Percentiles rank a stretch among this genome's conserved stretches.
phyloP scores from a whole-genome alignment of 352 stramenopile species.

The Phytophthora idaei region DNA sequence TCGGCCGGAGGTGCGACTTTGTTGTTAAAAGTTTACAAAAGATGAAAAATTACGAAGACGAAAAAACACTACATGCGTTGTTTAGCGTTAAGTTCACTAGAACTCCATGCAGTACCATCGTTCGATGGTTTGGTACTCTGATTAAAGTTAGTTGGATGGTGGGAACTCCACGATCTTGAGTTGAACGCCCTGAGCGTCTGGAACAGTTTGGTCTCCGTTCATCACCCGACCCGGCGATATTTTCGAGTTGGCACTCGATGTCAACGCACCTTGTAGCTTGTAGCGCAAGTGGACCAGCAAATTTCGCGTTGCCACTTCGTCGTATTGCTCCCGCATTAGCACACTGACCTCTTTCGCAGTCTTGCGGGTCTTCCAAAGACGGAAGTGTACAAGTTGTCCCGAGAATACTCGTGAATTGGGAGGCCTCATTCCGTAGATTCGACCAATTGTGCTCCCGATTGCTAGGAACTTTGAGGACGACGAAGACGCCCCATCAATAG shows the following conservation, averaged over 20 bases:
- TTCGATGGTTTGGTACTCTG: slow-evolving; percentile 24
- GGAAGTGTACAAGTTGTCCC: slow-evolving; percentile 37
- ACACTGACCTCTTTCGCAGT: slow-evolving; percentile 23
- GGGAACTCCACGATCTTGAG: slow-evolving; percentile 37
- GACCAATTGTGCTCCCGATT: slow-evolving; percentile 38
- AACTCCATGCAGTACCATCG: background rate
- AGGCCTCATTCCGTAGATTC: slow-evolving; percentile 11
- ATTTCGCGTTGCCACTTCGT: slow-evolving; percentile 18
- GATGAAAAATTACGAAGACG: no score
- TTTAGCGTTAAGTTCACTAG: background rate
- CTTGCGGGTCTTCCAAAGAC: slow-evolving; percentile 35
- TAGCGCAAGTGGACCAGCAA: slow-evolving; percentile 36
- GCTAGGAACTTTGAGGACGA: slow-evolving; percentile 28
- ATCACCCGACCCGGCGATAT: slow-evolving; percentile 14
- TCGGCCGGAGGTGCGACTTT: no score
- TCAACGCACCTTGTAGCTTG: slow-evolving; percentile 6
- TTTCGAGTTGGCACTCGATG: background rate
- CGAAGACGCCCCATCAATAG: slow-evolving; percentile 3
- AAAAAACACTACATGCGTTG: no score
- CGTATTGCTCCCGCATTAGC: slow-evolving; percentile 32
- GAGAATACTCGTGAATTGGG: slow-evolving; percentile 25
- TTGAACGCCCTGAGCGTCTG: slow-evolving; percentile 26
- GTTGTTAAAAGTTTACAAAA: no score
- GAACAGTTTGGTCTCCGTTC: slow-evolving; percentile 30
- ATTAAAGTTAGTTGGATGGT: slow-evolving; percentile 25